A percentile compares a stretch with the other conserved stretches of the same genome.
phyloP scores from a whole-genome alignment of 2,329 filamentous ascomycete genomes.

The Diaporthe vaccinii region DNA sequence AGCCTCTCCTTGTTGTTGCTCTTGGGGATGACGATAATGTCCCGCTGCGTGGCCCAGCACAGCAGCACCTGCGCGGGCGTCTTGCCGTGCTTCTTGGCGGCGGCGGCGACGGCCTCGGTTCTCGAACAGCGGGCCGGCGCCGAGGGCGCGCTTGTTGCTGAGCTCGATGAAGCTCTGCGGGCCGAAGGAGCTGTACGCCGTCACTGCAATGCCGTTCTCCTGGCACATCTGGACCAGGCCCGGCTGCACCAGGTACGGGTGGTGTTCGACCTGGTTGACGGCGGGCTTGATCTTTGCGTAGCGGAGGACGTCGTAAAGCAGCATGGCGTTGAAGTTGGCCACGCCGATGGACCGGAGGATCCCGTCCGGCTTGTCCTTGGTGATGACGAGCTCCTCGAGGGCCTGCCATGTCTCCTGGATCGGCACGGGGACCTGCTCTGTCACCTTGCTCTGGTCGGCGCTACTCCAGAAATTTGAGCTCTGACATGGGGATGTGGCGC shows the following conservation, averaged over 20 bases:
- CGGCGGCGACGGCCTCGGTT: conserved; percentile 72
- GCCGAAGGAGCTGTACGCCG: conserved; percentile 88
- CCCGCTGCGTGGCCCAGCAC: conserved; percentile 90
- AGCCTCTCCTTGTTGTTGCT: conserved; percentile 68
- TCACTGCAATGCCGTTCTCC: conserved; percentile 79
- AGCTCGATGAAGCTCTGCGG: conserved; percentile 85
- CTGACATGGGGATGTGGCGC: conserved; percentile 84
- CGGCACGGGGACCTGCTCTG: conserved; percentile 75
- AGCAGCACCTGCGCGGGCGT: conserved; percentile 85
- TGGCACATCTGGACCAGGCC: conserved; percentile 78
- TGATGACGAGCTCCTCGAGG: conserved; percentile 80
- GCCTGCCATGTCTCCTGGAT: conserved; percentile 87
- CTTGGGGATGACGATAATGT: conserved; percentile 87
- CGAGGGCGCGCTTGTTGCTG: conserved; percentile 75
- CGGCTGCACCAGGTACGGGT: conserved; percentile 86
- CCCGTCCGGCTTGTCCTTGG: conserved; percentile 54
- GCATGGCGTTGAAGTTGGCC: conserved; percentile 84
- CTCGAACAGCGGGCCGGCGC: conserved; percentile 78
- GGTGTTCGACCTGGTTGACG: conserved; percentile 89
- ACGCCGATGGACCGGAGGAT: conserved; percentile 83
- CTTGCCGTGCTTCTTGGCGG: conserved; percentile 79
- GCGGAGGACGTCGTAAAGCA: conserved; percentile 83
- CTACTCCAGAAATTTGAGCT: too few species aligned
- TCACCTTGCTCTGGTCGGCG: conserved; percentile 68
- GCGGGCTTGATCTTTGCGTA: conserved; percentile 82